phyloP scores from a whole-genome alignment of 257 asterid species.

The Cordia subcordata region DNA sequence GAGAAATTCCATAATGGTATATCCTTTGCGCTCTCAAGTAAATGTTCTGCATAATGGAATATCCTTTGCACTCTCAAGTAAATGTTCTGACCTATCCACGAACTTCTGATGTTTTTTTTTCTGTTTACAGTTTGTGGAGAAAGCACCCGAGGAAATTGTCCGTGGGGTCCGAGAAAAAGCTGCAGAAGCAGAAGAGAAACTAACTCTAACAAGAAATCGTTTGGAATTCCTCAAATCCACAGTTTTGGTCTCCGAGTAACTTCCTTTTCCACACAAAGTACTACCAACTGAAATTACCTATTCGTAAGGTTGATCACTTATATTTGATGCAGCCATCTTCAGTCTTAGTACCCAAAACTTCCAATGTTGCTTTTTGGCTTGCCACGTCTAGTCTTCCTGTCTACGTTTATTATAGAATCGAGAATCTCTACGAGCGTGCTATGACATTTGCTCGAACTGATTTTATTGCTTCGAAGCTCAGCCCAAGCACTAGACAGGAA shows the following conservation, averaged over 20 bases:
- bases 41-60: no score
- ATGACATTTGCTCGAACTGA: neutral
- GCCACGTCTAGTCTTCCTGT: no score
- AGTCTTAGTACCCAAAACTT: no score
- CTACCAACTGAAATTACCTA: no score
- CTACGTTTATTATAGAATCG: neutral
- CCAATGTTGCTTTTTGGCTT: no score
- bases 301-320: no score
- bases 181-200: constrained; percentile 81
- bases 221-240: constrained; percentile 65
- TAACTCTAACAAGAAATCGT: constrained; percentile 67
- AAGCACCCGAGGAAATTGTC: constrained; percentile 84
- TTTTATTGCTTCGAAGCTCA: neutral
- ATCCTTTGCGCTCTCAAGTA: no score
- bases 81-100: no score
- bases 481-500: neutral
- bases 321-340: no score
- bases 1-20: no score
- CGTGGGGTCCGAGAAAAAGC: constrained; percentile 79
- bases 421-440: neutral
- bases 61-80: no score
- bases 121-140: constrained; percentile 69
- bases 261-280: neutral
- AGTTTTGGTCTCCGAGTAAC: constrained; percentile 26
- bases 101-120: constrained; percentile 6